These are phyloP conservation scores for Nicotiana paniculata DNA, from an alignment of 257 asterid genomes.

Conservation along the genomic window DNA sequence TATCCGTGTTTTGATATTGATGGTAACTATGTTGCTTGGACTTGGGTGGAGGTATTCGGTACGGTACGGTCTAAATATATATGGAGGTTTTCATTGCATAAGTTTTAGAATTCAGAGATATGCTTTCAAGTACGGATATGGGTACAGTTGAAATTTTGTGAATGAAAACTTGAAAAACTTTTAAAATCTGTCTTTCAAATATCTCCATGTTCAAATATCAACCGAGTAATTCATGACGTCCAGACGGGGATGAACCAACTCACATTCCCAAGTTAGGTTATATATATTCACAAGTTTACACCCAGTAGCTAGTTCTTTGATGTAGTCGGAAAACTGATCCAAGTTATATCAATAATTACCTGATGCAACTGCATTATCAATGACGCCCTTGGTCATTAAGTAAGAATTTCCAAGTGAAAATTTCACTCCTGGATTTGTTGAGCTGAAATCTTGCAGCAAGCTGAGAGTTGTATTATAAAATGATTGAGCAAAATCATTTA, in stretches of 20 bases:
- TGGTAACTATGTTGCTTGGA: too few relatives aligned
- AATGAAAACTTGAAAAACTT: not conserved
- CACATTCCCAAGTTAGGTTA: not conserved
- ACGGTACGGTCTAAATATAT: too few relatives aligned
- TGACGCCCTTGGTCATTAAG: conserved; percentile 35
- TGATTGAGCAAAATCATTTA: conserved; percentile 31
- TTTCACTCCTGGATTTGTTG: conserved; percentile 31
- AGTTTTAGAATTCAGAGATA: too few relatives aligned
- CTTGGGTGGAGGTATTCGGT: too few relatives aligned
- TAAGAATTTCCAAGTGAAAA: conserved; percentile 46
- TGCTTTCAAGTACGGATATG: too few relatives aligned
- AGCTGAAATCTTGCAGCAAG: conserved; percentile 27
- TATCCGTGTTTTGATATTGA: not conserved
- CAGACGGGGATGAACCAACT: not conserved
- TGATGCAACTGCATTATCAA: conserved; percentile 17
- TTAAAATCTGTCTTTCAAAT: too few relatives aligned
- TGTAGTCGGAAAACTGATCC: not conserved
- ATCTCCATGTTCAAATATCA: not conserved
- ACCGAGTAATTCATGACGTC: not conserved
- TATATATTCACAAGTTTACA: not conserved
- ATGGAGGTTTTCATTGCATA: too few relatives aligned
- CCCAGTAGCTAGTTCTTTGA: not conserved
- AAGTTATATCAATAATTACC: conserved; percentile 13
- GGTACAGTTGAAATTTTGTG: too few relatives aligned
- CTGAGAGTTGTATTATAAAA: conserved; percentile 28